Percentiles rank a stretch among this genome's conserved stretches.
Evolutionary conservation across 257 asterid genomes (phyloP).

Genomic region (Haberlea rhodopensis): DNA sequence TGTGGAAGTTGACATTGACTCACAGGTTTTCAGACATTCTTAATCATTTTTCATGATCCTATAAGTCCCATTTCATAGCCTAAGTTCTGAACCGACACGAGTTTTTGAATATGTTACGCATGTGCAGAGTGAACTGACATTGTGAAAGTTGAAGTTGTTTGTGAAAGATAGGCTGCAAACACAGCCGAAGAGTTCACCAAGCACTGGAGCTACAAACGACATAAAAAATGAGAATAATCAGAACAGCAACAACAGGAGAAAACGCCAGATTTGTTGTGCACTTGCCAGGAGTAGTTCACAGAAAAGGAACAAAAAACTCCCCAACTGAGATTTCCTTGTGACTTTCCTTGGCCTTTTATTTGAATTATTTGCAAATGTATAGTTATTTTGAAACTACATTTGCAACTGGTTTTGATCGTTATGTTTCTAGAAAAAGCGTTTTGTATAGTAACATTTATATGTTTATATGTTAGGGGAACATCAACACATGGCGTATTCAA

Average conservation of each 20-base stretch:
- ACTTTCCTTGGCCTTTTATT: background rate
- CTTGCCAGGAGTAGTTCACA: constrained; percentile 42
- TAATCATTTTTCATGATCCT: background rate
- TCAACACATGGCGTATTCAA: background rate
- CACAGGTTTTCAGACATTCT: constrained; percentile 49
- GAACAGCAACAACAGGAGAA: constrained; percentile 47
- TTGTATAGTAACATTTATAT: background rate
- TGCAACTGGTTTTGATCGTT: background rate
- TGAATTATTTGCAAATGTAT: constrained; percentile 24
- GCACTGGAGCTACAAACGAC: constrained; percentile 37
- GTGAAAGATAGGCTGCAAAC: constrained; percentile 61
- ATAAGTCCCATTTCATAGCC: background rate
- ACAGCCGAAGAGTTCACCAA: constrained; percentile 49
- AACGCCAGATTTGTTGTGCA: constrained; percentile 46
- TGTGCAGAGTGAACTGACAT: constrained; percentile 70
- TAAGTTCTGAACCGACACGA: background rate
- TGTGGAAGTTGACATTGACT: constrained; percentile 74
- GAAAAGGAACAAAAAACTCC: constrained; percentile 49
- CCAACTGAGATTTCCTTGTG: constrained; percentile 5
- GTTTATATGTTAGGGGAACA: background rate
- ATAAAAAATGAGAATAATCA: constrained; percentile 34
- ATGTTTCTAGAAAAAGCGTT: background rate
- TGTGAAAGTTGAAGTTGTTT: constrained; percentile 80
- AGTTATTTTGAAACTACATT: constrained; percentile 1
- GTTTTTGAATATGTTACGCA: background rate